Evolutionary conservation across 73 alveolate genomes (phyloP).

Genomic region (Paramecium pentaurelia): DNA sequence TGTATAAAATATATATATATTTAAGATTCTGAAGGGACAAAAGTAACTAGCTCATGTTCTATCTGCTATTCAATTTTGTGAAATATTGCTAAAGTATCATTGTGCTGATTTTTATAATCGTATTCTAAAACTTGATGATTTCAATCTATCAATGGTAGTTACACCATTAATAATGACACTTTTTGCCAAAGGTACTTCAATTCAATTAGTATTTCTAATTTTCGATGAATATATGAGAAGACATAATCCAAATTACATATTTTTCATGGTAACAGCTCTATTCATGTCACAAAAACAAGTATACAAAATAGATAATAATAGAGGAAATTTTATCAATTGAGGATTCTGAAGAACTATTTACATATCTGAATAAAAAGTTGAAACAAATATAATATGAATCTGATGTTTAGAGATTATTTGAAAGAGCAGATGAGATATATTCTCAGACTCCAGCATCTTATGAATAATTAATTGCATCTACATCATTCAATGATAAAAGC

Average conservation of each 20-base stretch:
- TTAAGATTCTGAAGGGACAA: not conserved
- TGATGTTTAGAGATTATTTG: not conserved
- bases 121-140: not conserved
- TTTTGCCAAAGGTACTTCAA: slow-evolving; percentile 37
- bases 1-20: not conserved
- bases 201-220: not conserved
- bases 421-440: not conserved
- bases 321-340: not conserved
- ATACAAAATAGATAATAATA: not conserved
- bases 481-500: slow-evolving; percentile 21
- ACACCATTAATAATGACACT: slow-evolving; percentile 9
- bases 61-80: slow-evolving; percentile 29
- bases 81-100: not conserved
- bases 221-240: slow-evolving; percentile 17
- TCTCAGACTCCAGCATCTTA: not conserved
- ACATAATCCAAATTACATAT: not conserved
- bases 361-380: not conserved
- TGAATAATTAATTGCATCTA: not conserved
- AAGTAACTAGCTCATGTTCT: slow-evolving; percentile 37
- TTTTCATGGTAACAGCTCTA: not conserved
- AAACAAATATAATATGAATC: not conserved
- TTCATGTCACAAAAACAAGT: not conserved
- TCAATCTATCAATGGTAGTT: slow-evolving; percentile 34
- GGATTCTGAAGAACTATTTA: not conserved
- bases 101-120: slow-evolving; percentile 9